Evolutionary conservation across 495 filamentous ascomycete genomes (phyloP).

Genomic region (Xylaria cubensis): DNA sequence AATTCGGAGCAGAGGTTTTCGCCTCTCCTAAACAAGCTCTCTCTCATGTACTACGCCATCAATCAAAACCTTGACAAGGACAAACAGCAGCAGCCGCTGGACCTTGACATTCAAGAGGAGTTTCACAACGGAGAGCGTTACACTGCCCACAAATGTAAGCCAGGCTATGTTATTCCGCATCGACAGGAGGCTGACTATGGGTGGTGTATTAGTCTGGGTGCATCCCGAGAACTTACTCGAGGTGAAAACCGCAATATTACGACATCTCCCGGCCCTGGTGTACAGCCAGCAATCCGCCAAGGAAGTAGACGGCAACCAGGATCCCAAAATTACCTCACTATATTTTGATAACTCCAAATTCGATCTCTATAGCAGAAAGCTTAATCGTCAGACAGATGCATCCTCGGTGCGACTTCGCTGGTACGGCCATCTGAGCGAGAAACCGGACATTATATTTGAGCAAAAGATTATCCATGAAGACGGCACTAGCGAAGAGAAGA

Average conservation of each 20-base stretch:
- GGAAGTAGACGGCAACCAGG: conserved; percentile 73
- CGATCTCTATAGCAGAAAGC: conserved; percentile 82
- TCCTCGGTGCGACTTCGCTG: conserved; percentile 87
- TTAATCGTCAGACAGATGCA: conserved; percentile 76
- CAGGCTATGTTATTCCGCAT: not conserved
- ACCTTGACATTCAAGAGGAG: conserved; percentile 47
- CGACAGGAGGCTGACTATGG: conserved; percentile 27
- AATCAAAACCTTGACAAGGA: conserved; percentile 75
- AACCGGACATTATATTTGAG: conserved; percentile 81
- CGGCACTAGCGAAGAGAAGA: conserved; percentile 75
- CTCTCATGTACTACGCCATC: conserved; percentile 93
- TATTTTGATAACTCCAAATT: conserved; percentile 94
- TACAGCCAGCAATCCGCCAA: conserved; percentile 89
- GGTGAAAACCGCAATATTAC: conserved; percentile 92
- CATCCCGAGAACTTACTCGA: conserved; percentile 93
- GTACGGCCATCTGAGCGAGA: conserved; percentile 83
- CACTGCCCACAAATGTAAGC: conserved; percentile 84
- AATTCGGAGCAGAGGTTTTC: conserved; percentile 92
- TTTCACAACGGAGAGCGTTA: conserved; percentile 70
- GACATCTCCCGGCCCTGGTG: conserved; percentile 86
- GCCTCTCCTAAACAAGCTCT: conserved; percentile 86
- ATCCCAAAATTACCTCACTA: conserved; percentile 91
- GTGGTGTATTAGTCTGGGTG: conserved; percentile 74
- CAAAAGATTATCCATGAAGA: conserved; percentile 84
- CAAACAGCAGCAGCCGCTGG: conserved; percentile 38